These are phyloP conservation scores for Mycena belliarum DNA, from an alignment of 768 basidiomycete species.

Conservation along the genomic window DNA sequence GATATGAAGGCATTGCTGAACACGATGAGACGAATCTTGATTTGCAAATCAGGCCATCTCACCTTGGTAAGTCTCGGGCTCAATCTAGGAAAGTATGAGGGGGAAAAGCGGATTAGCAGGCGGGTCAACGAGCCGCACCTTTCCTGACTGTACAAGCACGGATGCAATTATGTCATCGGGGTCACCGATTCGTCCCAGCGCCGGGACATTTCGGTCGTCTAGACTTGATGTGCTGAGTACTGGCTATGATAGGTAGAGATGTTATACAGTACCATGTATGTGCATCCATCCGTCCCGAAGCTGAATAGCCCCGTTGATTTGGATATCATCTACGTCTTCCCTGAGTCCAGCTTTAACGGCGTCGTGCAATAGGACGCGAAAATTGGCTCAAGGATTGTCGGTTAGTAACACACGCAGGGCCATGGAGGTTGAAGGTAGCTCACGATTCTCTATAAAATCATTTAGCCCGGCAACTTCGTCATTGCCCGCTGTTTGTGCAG, in stretches of 20 bases:
- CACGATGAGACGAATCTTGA: background rate
- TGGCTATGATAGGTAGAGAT: background rate
- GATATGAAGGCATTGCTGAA: constrained; percentile 76
- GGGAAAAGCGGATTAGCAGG: background rate
- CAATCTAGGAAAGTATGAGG: constrained; percentile 45
- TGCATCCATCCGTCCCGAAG: constrained; percentile 85
- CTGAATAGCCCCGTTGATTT: constrained; percentile 64
- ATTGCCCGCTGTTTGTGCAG: constrained; percentile 40
- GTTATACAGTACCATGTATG: constrained; percentile 51
- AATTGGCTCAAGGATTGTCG: constrained; percentile 45
- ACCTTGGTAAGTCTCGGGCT: constrained; percentile 67
- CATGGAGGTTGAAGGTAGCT: constrained; percentile 25
- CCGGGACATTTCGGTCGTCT: constrained; percentile 78
- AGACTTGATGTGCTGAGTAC: background rate
- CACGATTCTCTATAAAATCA: constrained; percentile 76
- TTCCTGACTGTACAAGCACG: constrained; percentile 69
- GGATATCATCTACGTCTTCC: constrained; percentile 65
- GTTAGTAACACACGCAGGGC: background rate
- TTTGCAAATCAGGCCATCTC: background rate
- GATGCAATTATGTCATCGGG: constrained; percentile 83
- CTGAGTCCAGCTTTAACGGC: constrained; percentile 54
- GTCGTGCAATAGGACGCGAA: constrained; percentile 60
- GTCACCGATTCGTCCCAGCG: constrained; percentile 74
- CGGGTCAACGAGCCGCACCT: constrained; percentile 40
- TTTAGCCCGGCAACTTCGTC: constrained; percentile 55